These are phyloP conservation scores for Diaporthe sp. DNA, from an alignment of 2,329 filamentous ascomycete species.

Conservation along the genomic window DNA sequence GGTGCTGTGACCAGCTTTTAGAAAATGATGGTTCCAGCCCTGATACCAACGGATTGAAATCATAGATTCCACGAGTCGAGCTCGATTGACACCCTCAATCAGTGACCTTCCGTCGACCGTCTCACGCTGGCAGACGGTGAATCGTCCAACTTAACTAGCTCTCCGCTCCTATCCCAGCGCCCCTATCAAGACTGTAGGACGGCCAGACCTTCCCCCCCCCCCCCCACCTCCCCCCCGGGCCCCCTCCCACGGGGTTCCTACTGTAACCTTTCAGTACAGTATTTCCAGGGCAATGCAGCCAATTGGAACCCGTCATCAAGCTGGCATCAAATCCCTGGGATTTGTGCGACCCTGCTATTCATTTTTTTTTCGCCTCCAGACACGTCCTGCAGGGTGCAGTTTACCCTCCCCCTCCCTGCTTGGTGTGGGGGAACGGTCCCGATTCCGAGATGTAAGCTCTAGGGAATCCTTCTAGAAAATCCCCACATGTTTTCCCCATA, in stretches of 20 bases:
- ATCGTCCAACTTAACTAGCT: background rate
- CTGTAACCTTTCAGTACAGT: background rate
- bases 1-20: background rate
- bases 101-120: too few relatives aligned
- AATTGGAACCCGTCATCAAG: background rate
- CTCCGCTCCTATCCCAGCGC: background rate
- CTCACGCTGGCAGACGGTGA: background rate
- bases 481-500: background rate
- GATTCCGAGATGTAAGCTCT: constrained; percentile 25
- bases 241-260: too few relatives aligned
- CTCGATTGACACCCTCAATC: background rate
- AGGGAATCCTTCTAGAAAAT: constrained; percentile 1
- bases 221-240: background rate
- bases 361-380: background rate
- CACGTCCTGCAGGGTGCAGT: background rate
- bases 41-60: background rate
- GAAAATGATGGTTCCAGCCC: background rate
- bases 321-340: background rate
- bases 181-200: too few relatives aligned
- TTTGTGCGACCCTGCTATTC: background rate
- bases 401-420: background rate
- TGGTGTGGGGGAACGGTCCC: constrained; percentile 15
- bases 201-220: background rate
- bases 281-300: background rate
- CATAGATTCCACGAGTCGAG: background rate